Evolutionary conservation across 2,329 filamentous ascomycete genomes (phyloP).

Genomic region (Stemphylium beticola): DNA sequence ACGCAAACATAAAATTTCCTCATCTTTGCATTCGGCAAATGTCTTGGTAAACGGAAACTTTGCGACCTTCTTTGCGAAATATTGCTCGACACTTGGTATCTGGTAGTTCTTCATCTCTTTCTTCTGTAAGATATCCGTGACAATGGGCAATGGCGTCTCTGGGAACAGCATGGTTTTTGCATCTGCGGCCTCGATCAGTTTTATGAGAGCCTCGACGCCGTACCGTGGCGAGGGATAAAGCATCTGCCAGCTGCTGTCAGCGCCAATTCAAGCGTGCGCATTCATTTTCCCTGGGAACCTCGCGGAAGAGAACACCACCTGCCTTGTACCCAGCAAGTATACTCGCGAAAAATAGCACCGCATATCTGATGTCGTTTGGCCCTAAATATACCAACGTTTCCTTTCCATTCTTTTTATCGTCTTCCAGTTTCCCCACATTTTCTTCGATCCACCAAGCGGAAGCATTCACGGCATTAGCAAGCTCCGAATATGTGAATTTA

Average conservation of each 20-base stretch:
- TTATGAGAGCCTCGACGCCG: slow-evolving; percentile 22
- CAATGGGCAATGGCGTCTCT: slow-evolving; percentile 16
- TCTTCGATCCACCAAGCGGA: slow-evolving; percentile 36
- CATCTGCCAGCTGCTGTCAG: slow-evolving; percentile 9
- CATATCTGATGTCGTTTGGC: slow-evolving; percentile 47
- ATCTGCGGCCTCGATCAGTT: slow-evolving; percentile 25
- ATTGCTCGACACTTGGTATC: slow-evolving; percentile 23
- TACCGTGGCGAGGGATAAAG: slow-evolving; percentile 33
- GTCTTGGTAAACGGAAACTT: slow-evolving; percentile 26
- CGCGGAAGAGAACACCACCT: not conserved
- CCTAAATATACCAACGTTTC: slow-evolving; percentile 33
- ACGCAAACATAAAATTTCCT: slow-evolving; percentile 38
- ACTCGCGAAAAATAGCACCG: slow-evolving; percentile 46
- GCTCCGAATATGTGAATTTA: slow-evolving; percentile 32
- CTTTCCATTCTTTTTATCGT: slow-evolving; percentile 25
- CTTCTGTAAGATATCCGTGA: slow-evolving; percentile 15
- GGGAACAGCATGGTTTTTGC: slow-evolving; percentile 26
- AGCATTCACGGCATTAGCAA: slow-evolving; percentile 35
- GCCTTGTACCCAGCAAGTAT: slow-evolving; percentile 51
- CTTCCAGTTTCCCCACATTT: slow-evolving; percentile 31
- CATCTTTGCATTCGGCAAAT: slow-evolving; percentile 31
- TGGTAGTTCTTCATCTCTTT: slow-evolving; percentile 18
- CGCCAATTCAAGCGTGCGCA: too few relatives aligned
- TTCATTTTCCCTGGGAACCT: not conserved
- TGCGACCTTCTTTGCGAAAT: slow-evolving; percentile 15